Evolutionary conservation across 2,329 filamentous ascomycete species (phyloP).

Genomic region (Periconia sp.): DNA sequence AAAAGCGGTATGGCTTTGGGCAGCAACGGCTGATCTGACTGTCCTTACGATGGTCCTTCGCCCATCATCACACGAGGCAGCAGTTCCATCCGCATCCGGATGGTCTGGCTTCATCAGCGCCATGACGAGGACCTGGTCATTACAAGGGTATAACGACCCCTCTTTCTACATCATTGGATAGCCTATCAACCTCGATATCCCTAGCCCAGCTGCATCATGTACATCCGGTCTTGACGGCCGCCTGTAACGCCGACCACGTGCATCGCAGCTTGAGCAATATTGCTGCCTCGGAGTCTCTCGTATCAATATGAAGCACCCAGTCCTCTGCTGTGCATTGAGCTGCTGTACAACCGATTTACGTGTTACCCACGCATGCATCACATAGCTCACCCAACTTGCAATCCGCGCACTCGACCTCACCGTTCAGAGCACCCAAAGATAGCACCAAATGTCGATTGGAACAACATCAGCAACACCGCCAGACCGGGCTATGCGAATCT

Average conservation of each 20-base stretch:
- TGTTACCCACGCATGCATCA: background rate
- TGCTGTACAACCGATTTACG: background rate
- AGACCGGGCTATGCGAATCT: conserved; percentile 4
- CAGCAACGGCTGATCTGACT: too few relatives aligned
- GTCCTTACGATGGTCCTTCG: too few relatives aligned
- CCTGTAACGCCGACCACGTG: background rate
- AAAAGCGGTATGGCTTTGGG: too few relatives aligned
- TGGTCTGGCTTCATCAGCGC: background rate
- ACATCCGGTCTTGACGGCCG: background rate
- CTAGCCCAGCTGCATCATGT: too few relatives aligned
- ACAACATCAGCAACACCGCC: conserved; percentile 1
- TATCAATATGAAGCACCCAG: background rate
- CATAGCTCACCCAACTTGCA: too few relatives aligned
- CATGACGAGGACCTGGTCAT: background rate
- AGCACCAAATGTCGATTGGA: too few relatives aligned
- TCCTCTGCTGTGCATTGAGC: background rate
- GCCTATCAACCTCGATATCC: too few relatives aligned
- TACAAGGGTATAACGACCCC: background rate
- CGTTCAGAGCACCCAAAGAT: too few relatives aligned
- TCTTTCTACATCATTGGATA: background rate
- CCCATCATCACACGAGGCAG: too few relatives aligned
- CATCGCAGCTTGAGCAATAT: background rate
- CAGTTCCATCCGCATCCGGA: too few relatives aligned
- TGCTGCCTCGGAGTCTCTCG: background rate
- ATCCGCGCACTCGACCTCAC: too few relatives aligned